Conservation (phyloP, 345 rosid genomes). For the Populus simonii region DNA sequence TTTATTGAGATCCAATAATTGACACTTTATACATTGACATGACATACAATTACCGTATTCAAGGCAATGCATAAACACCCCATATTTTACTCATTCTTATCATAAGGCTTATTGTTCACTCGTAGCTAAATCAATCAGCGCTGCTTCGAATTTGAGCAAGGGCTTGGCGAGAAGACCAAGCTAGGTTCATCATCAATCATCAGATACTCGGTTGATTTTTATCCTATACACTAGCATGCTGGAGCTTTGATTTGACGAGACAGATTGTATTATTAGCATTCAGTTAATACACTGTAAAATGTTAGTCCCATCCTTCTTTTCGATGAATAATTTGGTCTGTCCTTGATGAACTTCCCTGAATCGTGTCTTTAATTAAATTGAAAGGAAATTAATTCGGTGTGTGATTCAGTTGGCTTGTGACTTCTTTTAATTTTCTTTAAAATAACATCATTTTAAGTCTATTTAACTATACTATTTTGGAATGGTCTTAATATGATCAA, state of each 20-base stretch:
- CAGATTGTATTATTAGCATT: neutral
- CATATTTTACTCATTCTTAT: neutral
- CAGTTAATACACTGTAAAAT: no score
- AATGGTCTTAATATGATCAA: no score
- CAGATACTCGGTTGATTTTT: neutral
- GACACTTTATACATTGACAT: no score
- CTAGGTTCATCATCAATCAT: neutral
- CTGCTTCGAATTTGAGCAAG: neutral
- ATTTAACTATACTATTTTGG: no score
- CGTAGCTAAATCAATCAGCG: neutral
- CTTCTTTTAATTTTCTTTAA: no score
- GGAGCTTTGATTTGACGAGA: neutral
- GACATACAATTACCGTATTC: no score
- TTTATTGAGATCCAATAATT: neutral
- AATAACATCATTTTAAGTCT: no score
- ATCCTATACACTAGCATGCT: neutral
- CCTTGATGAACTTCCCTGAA: no score
- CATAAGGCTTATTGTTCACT: neutral
- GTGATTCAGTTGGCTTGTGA: no score
- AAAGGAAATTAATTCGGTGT: no score
- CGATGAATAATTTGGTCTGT: no score
- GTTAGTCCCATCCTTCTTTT: neutral
- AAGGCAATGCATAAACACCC: neutral
- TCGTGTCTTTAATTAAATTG: no score
- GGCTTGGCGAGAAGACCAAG: neutral